A percentile compares a stretch with the other conserved stretches of the same genome.
These are phyloP conservation scores for Trichodelitschia bisporula DNA, from an alignment of 495 filamentous ascomycete species.

Conservation along the genomic window DNA sequence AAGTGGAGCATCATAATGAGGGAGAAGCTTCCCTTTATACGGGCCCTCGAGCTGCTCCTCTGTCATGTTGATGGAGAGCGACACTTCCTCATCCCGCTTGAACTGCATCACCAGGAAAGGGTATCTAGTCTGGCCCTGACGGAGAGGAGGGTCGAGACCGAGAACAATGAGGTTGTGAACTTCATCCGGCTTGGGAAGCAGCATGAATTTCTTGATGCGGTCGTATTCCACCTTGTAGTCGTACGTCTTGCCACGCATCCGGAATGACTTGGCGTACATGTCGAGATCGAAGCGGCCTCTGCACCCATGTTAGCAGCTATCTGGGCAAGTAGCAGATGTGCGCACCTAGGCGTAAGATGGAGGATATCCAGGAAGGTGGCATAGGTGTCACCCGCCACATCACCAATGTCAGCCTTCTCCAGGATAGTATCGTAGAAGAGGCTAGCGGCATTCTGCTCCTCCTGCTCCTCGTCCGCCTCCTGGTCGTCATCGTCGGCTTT, in stretches of 20 bases:
- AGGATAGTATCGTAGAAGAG: slow-evolving; percentile 93
- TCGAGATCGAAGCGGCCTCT: slow-evolving; percentile 99
- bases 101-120: slow-evolving; percentile 99
- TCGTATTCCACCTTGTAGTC: slow-evolving; percentile 99
- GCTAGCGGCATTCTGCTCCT: slow-evolving; percentile 64
- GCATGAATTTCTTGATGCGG: slow-evolving; percentile 92
- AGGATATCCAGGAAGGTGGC: slow-evolving; percentile 93
- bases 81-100: slow-evolving; percentile 93
- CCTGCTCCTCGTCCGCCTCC: slow-evolving; percentile 22
- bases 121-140: slow-evolving; percentile 94
- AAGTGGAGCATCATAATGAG: slow-evolving; percentile 78
- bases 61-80: slow-evolving; percentile 91
- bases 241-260: slow-evolving; percentile 94
- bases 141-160: slow-evolving; percentile 82
- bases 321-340: slow-evolving; percentile 2
- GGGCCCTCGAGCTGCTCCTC: slow-evolving; percentile 53
- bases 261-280: slow-evolving; percentile 97
- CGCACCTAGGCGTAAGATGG: slow-evolving; percentile 85
- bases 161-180: slow-evolving; percentile 84
- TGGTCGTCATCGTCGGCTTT: slow-evolving; percentile 11
- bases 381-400: slow-evolving; percentile 90
- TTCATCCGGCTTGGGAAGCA: slow-evolving; percentile 93
- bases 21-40: slow-evolving; percentile 68
- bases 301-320: slow-evolving; percentile 14
- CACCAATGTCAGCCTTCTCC: slow-evolving; percentile 97